Evolutionary conservation across 306 rosid genomes (phyloP), one percentile per base, ranked within the genome.

Genomic region (Geum urbanum): DNA sequence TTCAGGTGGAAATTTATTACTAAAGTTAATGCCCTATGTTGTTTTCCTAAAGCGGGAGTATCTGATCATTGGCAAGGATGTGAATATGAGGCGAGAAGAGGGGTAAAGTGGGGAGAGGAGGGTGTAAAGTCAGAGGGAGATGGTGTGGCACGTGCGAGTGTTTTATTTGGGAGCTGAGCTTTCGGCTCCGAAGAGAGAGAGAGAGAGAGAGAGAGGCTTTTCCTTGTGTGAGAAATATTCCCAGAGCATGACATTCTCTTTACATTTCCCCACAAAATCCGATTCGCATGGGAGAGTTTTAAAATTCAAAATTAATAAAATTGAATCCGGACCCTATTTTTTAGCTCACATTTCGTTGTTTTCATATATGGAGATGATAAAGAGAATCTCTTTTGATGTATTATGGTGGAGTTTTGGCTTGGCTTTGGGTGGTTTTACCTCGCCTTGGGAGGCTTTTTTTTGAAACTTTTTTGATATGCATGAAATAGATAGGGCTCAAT

Each of bases 201-300:
- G 27, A n/a, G n/a, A 2, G 2, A 2, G 2, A 27, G 32, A 27
- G 32, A 27, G 51, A 63, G 54, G 53, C 35, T 8, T 1, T 27
- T 69, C 7, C 19, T 39, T 32, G 7, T 40, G 4, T 15, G 18
- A 44, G 19, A 7, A 4, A 11, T 58, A 71, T 60, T 58, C 67
- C 37, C 57, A 8, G 63, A 82, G 76, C 56, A 77, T 53, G 84
- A 71, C 84, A 79, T 74, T 66, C 13, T 10, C 22, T 24, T 16
- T 10, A 39, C 56, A 12, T 46, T 54, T 41, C 14, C 80, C 83
- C 81, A 71, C 73, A 71, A 74, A 74, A 48, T 72, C 83, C 82
- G 88, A 84, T 75, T 84, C 83, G 76, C 74, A 44, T 62, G 75
- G 75, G 67, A 53, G 27, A 74, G 35, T 8, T 40, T 22, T 32